Evolutionary conservation across 352 stramenopile genomes (phyloP), one percentile per base, ranked within the genome.

Genomic region (Phytopythium sindhum): DNA sequence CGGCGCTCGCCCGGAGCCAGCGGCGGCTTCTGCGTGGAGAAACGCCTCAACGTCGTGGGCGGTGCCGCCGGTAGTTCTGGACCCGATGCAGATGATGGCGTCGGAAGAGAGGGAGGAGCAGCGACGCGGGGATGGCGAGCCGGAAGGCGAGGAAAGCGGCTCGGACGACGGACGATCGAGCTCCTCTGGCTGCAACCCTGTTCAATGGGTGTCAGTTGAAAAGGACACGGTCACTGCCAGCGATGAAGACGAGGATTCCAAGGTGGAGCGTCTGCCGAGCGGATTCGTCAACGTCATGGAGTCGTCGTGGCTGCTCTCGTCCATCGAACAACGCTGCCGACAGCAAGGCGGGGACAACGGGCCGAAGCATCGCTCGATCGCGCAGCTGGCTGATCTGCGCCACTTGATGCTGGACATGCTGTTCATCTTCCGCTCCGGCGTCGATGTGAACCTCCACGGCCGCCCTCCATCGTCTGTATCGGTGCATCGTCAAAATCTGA

Each of bases 261-360:
- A 61, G 14, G 31, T 17, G 11, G 19, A 41, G 23, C 67, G 70
- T 2, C 61, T 72, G 2, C 71, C 55, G 35, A 60, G 77, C 60
- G 70, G 72, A 4, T 89, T 90, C 57, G 81, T 92, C n/a, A 74
- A 92, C 63, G 73, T 90, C 29, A 91, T 93, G 84, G 66, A 89
- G 51, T 61, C 77, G 37, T 83, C 81, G 64, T 93, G 84, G 84
- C 68, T 93, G 19, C 64, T 93, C 42, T 68, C 78, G n/a, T 89
- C 80, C 7, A 81, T 93, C 39, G 75, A 89, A 39, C 69, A 90
- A 60, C 80, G 80, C 19, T 89, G 80, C 39, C 55, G 23, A 23
- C 55, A 60, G 24, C 37, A 50, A 19, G 55, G 55, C 26, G 55
- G 37, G 23, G 55, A 51, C 23, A 55, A 55, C 48, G 47, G 35